Percentiles rank a stretch among this genome's conserved stretches.
Conservation (phyloP, 352 stramenopile species). For the Phytophthora aleatoria region DNA sequence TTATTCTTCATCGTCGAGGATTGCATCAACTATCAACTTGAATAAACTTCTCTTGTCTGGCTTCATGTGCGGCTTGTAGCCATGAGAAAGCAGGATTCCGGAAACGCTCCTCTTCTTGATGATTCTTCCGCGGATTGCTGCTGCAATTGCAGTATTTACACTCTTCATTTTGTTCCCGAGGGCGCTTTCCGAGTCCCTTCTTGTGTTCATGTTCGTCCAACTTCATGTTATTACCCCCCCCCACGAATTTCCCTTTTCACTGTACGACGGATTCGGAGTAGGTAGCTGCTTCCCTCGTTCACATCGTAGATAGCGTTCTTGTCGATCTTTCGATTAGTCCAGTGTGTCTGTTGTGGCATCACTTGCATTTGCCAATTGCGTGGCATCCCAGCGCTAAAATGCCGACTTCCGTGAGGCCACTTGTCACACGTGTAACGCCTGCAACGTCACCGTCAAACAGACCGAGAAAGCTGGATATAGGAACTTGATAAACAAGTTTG, state of each 20-base stretch:
- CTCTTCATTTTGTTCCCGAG: background rate
- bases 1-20: background rate
- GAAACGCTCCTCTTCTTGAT: background rate
- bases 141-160: background rate
- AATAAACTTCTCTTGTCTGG: background rate
- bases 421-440: no score
- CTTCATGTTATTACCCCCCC: no score
- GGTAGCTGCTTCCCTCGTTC: background rate
- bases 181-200: no score
- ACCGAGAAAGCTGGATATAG: no score
- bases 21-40: background rate
- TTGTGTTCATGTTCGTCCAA: no score
- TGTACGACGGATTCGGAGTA: no score
- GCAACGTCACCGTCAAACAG: no score
- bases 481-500: no score
- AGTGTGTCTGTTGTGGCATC: background rate
- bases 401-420: background rate
- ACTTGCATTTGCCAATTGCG: background rate
- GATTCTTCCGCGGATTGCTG: background rate
- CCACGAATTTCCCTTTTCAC: no score
- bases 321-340: background rate
- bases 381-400: background rate
- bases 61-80: background rate
- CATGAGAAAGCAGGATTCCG: background rate
- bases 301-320: background rate